phyloP scores from a whole-genome alignment of 192 early-diverging fungal genomes.

The Podila verticillata region DNA sequence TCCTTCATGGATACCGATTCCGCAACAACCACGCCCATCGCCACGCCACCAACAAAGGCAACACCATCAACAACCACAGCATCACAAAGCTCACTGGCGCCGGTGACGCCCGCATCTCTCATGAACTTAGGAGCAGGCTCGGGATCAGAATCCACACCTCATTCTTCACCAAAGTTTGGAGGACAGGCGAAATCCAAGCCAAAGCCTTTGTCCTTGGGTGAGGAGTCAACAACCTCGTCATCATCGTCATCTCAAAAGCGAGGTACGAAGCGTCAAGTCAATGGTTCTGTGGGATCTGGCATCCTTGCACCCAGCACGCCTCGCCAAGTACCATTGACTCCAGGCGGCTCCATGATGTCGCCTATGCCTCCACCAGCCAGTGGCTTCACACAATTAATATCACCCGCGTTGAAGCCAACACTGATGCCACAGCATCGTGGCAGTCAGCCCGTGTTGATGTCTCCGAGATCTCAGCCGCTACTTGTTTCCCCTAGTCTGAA shows the following conservation, averaged over 20 bases:
- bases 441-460: conserved; percentile 17
- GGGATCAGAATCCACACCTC: conserved; percentile 31
- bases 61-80: neutral
- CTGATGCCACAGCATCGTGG: conserved; percentile 32
- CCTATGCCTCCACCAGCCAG: conserved; percentile 44
- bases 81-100: conserved; percentile 51
- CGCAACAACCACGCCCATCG: neutral
- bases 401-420: conserved; percentile 38
- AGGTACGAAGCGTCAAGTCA: conserved; percentile 36
- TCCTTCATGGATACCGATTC: neutral
- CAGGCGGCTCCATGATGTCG: conserved; percentile 19
- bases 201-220: neutral
- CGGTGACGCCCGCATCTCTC: conserved; percentile 75
- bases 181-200: conserved; percentile 17
- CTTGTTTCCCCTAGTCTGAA: conserved; percentile 42
- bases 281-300: conserved; percentile 18
- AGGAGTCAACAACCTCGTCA: neutral
- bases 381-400: conserved; percentile 36
- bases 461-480: conserved; percentile 34
- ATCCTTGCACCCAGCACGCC: conserved; percentile 34
- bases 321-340: conserved; percentile 26
- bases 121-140: conserved; percentile 67
- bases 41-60: neutral
- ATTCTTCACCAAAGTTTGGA: conserved; percentile 29
- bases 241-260: conserved; percentile 28